Evolutionary conservation across 2,329 filamentous ascomycete species (phyloP).

Genomic region (Colletotrichum sp.): DNA sequence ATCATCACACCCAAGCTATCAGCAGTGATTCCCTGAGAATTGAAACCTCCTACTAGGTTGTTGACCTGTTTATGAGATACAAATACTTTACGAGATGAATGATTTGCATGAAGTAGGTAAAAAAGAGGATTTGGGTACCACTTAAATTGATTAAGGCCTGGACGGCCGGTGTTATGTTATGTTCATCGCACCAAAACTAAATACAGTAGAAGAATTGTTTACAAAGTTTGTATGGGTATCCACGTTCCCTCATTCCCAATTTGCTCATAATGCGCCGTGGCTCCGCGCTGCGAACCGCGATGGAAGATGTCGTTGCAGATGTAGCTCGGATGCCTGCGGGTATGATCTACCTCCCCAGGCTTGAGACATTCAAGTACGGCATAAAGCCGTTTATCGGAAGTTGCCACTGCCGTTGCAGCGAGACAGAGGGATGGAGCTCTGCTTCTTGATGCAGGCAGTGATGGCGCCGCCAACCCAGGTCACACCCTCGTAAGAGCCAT

Average conservation of each 20-base stretch:
- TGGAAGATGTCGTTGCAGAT: background rate
- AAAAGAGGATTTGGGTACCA: background rate
- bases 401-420: background rate
- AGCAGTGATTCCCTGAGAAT: background rate
- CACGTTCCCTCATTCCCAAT: background rate
- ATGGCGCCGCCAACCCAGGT: conserved; percentile 10
- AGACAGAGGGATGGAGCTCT: background rate
- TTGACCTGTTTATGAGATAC: background rate
- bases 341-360: background rate
- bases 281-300: background rate
- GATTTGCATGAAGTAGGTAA: background rate
- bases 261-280: background rate
- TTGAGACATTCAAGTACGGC: background rate
- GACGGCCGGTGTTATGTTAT: background rate
- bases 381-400: background rate
- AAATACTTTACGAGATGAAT: too few relatives aligned
- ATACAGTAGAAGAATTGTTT: background rate
- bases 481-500: conserved; percentile 13
- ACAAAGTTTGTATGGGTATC: background rate
- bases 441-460: conserved; percentile 8
- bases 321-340: background rate
- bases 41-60: background rate
- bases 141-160: background rate
- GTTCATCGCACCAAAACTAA: background rate
- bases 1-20: background rate